Evolutionary conservation across 2,329 filamentous ascomycete species (phyloP), one percentile per base, ranked within the genome.

Genomic region (Colletotrichum sidae): DNA sequence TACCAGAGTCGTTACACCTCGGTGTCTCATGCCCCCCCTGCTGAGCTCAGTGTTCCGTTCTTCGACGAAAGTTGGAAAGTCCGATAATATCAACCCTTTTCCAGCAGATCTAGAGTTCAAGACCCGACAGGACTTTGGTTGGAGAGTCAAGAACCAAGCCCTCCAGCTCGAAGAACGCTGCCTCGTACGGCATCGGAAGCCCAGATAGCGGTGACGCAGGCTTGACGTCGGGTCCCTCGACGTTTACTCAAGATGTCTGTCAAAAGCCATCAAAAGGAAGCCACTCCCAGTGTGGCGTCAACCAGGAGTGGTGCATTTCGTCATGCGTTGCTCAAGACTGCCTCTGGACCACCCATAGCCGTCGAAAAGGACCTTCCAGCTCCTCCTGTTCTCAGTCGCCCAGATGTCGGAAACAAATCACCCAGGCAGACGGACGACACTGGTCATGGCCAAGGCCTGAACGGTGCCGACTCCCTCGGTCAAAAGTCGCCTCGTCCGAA

Each of bases 201-300:
- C 15, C 34, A 9, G 70, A 70, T n/a, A 71, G 72, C 52, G 76
- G 79, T 54, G 74, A 78, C 60, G 65, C 70, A 17, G 77, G 76
- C 17, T 76, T 77, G 15, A 68, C 72, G n/a, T 72, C 74, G 8
- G 78, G 76, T 51, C 60, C 65, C 35, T 73, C 72, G 13, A 60
- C 72, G 13, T 77, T 75, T 8, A 52, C 76, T 8, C 69, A 49
- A 69, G 11, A 52, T 71, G 33, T 68, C 70, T 15, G 25, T 55
- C 3, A 66, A 71, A 9, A 60, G 66, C 6, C 10, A 41, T 8
- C 55, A 60, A 11, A 59, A 53, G 8, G 49, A 55, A 12, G 46
- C 53, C 34, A 49, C 38, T 15, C 35, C 39, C 1, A 62, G 54
- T 53, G 33, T 59, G 13, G 13, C 63, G 2, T 66, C 69, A 8